A percentile compares a stretch with the other conserved stretches of the same genome.
Evolutionary conservation across 1,139 yeast species (phyloP).

Genomic region (Geotrichum reessii): DNA sequence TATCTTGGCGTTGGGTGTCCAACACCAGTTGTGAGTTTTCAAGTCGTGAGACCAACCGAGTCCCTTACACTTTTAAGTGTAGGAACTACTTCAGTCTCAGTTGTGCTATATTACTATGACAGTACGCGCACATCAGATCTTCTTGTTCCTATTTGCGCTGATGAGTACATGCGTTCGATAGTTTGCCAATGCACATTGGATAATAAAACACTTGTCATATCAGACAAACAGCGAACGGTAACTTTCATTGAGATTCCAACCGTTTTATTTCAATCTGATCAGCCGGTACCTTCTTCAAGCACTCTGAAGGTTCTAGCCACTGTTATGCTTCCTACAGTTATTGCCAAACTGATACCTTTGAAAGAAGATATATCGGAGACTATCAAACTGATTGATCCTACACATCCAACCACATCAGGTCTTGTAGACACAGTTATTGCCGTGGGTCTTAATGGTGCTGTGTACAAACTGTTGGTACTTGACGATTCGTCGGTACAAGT

Average conservation of each 20-base stretch:
- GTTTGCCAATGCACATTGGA: constrained; percentile 4
- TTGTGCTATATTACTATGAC: not conserved
- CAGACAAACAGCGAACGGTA: constrained; percentile 14
- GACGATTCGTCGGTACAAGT: not conserved
- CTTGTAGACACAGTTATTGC: not conserved
- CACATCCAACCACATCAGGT: not conserved
- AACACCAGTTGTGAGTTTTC: not conserved
- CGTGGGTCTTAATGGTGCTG: not conserved
- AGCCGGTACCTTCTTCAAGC: not conserved
- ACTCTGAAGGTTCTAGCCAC: constrained; percentile 5
- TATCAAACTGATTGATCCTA: not conserved
- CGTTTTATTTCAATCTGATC: not conserved
- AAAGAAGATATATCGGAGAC: not conserved
- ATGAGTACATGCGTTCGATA: constrained; percentile 25
- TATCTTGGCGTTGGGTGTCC: not conserved
- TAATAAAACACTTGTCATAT: constrained; percentile 4
- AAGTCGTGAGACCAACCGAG: not conserved
- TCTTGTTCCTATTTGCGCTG: constrained; percentile 46
- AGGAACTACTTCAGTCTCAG: not conserved
- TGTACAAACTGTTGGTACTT: not conserved
- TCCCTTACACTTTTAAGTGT: constrained; percentile 8
- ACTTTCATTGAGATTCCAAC: constrained; percentile 3
- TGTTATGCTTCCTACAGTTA: constrained; percentile 2
- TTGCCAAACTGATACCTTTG: constrained; percentile 7
- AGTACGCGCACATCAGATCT: not conserved